Base-by-base conservation (phyloP, 2,329 filamentous ascomycete genomes). In the Monosporascus cannonballus region DNA sequence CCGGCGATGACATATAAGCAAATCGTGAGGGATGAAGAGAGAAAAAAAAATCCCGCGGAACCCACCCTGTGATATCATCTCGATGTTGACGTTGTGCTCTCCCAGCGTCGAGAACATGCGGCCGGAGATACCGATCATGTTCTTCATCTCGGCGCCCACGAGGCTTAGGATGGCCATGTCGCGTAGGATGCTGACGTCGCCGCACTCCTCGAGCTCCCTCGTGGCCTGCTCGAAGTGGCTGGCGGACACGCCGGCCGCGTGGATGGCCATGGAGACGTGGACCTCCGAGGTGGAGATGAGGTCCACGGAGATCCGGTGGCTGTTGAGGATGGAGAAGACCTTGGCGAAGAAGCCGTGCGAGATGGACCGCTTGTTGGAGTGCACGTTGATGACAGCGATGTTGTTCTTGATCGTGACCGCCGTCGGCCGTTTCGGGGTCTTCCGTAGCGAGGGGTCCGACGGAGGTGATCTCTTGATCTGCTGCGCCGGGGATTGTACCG, bases 31-130 rank as follows among this genome's bases (percentile, higher is more conserved):
- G 51, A 48, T 4, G 9, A 34, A 34, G 20, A 44, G 34, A 45
- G 30, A 25, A 14, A 20, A 27, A 15, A 24, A 44, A n/a, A n/a
- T n/a, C 20, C 20, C 25, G 34, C 27, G 30, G 49, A 30, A 54
- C 64, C 77, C 78, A 93, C 94, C 94, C 75, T 99, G 94, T 24
- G 90, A 96, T 61, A 99, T 99, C 94, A 99, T 99, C 74, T 99
- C 94, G 62, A 99, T 90, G 69, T 99, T 99, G 67, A 99, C 86
- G 63, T 89, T 89, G 69, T 96, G 88, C 67, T 96, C 89, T 44
- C 94, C 94, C 18, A 99, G 77, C 1, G 92, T 95, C 47, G 88
- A 90, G 71, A 99, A 97, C 89, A 99, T 97, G 62, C 83, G 85
- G 27, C 94, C 94, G 7, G 89, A 89, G 57, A 99, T 90, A 56